A percentile compares a stretch with the other conserved stretches of the same genome.
Conservation (phyloP, 805 yeast species). For the Grigorovia jiainica region DNA sequence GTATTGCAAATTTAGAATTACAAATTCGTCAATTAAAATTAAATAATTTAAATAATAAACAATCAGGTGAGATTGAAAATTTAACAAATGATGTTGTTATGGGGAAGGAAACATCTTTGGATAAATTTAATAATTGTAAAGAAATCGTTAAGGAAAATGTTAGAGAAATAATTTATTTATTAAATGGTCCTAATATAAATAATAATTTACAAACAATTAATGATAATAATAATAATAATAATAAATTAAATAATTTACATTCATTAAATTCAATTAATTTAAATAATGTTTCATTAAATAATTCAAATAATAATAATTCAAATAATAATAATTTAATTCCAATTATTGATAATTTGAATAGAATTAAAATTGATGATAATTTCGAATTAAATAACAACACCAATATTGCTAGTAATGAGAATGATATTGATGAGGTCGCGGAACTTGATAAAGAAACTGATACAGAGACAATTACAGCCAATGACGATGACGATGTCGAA, state of each 20-base stretch:
- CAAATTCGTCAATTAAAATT: slow-evolving; percentile 29
- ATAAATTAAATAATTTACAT: slow-evolving; percentile 14
- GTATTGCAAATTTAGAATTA: slow-evolving; percentile 43
- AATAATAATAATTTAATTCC: no score
- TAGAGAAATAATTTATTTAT: slow-evolving; percentile 26
- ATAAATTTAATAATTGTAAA: slow-evolving; percentile 15
- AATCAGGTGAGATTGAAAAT: background rate
- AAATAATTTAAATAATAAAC: background rate
- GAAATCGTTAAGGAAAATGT: slow-evolving; percentile 26
- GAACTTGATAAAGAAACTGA: background rate
- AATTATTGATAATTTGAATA: no score
- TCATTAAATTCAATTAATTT: slow-evolving; percentile 18
- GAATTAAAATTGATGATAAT: no score
- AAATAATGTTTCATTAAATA: slow-evolving; percentile 3
- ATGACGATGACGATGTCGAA: background rate
- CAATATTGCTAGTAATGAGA: no score
- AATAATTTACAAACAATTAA: slow-evolving; percentile 18
- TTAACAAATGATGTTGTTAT: no score
- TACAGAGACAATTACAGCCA: background rate
- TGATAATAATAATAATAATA: no score
- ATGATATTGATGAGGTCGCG: no score
- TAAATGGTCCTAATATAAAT: slow-evolving; percentile 22
- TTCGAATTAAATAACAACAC: no score
- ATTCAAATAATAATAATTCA: no score
- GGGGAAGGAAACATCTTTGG: no score